Percentiles rank a stretch among this genome's conserved stretches.
Evolutionary conservation across 139 green algal genomes (phyloP).

Genomic region (Edaphochlamys debaryana): DNA sequence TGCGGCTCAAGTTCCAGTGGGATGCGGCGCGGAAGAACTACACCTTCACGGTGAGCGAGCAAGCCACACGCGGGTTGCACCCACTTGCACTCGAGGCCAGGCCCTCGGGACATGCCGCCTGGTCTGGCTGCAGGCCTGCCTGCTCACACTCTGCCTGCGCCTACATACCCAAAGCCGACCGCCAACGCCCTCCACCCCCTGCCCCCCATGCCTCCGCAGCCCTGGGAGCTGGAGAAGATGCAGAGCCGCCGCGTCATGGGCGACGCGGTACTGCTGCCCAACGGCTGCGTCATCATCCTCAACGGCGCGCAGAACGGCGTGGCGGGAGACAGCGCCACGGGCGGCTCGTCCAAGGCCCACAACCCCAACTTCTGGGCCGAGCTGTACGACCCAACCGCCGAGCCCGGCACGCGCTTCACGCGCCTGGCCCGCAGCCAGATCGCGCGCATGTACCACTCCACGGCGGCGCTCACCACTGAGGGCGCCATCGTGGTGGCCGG

Average conservation of each 20-base stretch:
- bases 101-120: no score
- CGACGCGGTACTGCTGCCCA: constrained; percentile 45
- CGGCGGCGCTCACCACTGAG: constrained; percentile 47
- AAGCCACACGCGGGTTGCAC: no score
- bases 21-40: background rate
- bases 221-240: constrained; percentile 43
- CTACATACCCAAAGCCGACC: no score
- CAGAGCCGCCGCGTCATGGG: constrained; percentile 48
- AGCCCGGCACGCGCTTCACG: constrained; percentile 36
- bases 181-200: no score
- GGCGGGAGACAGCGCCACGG: constrained; percentile 46
- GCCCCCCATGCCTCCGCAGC: no score
- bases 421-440: constrained; percentile 27
- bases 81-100: no score
- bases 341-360: constrained; percentile 40
- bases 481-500: constrained; percentile 50
- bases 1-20: background rate
- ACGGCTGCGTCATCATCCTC: constrained; percentile 41
- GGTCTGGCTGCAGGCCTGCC: no score
- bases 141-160: no score
- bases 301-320: constrained; percentile 43
- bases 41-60: no score
- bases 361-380: constrained; percentile 46
- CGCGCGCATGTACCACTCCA: constrained; percentile 54
- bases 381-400: constrained; percentile 45